Evolutionary conservation across 2,329 filamentous ascomycete species (phyloP), one percentile per base, ranked within the genome.

Genomic region (Leptosphaerulina australis): DNA sequence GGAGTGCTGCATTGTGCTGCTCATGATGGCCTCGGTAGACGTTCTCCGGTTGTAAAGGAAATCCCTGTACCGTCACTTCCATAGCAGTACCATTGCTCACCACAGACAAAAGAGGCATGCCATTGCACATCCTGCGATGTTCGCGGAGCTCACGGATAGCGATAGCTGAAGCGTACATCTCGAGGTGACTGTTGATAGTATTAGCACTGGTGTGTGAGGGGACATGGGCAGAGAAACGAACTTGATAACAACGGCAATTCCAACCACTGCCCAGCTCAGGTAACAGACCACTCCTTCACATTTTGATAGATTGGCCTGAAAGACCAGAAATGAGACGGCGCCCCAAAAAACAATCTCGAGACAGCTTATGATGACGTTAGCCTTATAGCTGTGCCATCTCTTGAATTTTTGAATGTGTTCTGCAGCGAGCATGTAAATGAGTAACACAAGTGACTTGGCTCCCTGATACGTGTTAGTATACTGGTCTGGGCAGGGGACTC

Each of bases 261-360:
- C 49, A 4, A 62, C 52, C 1, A 65, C 62, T 12, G 53, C 41
- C 63, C 62, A 66, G 26, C 55, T 57, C 10, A 66, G 37, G n/a
- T 25, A 35, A 35, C 63, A 66, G 5, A 28, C 48, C 4, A 48
- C 46, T 8, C 63, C 62, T 3, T 9, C 31, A 41, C 63, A 66
- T 11, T 17, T 39, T 3, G 48, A 40, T 14, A 60, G 14, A 25
- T 65, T 65, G 20, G 44, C 59, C 17, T 58, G 51, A 8, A 66
- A 53, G 11, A 56, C 44, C 3, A 75, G 39, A 28, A 72, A 65
- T 4, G 70, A 58, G 6, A 75, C 69, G 4, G 65, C 70, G 12
- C 64, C 64, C 75, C 76, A 78, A 56, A 77, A 77, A 11, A 77
- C 63, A 11, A 74, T 55, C 53, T 79, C 76, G 12, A 78, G 58